Evolutionary conservation across 768 basidiomycete genomes (phyloP).

Genomic region (Thelephora aurantiotincta): DNA sequence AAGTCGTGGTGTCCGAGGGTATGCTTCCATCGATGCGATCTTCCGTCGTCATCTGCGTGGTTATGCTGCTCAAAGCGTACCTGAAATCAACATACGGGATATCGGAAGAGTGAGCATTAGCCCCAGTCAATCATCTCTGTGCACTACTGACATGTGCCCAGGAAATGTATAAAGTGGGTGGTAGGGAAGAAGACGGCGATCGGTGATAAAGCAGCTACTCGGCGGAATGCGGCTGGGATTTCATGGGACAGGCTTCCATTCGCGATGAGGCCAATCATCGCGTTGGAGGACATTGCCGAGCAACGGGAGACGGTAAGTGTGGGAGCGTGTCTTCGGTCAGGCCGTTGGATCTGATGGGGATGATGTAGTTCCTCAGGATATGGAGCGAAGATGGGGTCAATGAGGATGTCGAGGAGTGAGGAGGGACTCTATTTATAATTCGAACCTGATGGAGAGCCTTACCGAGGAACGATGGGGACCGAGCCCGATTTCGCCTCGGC

Average conservation of each 20-base stretch:
- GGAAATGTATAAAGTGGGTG: slow-evolving; percentile 85
- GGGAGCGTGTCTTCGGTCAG: not conserved
- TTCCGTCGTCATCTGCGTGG: slow-evolving; percentile 69
- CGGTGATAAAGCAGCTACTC: slow-evolving; percentile 70
- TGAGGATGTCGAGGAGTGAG: slow-evolving; percentile 35
- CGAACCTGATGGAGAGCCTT: no score
- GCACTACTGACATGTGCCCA: slow-evolving; percentile 16
- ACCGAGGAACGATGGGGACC: no score
- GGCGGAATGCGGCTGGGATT: slow-evolving; percentile 46
- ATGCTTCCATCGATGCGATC: not conserved
- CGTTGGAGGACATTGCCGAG: slow-evolving; percentile 39
- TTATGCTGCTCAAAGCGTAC: slow-evolving; percentile 78
- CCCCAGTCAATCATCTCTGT: slow-evolving; percentile 1
- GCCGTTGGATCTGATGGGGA: slow-evolving; percentile 4
- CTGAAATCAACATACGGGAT: slow-evolving; percentile 74
- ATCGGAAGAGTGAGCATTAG: slow-evolving; percentile 70
- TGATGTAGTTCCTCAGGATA: slow-evolving; percentile 52
- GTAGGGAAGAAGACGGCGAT: slow-evolving; percentile 80
- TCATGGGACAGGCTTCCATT: slow-evolving; percentile 66
- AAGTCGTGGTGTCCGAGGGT: not conserved
- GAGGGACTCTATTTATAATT: not conserved
- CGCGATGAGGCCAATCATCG: slow-evolving; percentile 43
- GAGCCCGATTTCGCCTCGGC: no score
- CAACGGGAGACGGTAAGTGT: slow-evolving; percentile 53
- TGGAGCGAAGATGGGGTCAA: slow-evolving; percentile 74